A percentile compares a stretch with the other conserved stretches of the same genome.
Evolutionary conservation across 768 basidiomycete genomes (phyloP).

Genomic region (Macrolepiota fuliginosa): DNA sequence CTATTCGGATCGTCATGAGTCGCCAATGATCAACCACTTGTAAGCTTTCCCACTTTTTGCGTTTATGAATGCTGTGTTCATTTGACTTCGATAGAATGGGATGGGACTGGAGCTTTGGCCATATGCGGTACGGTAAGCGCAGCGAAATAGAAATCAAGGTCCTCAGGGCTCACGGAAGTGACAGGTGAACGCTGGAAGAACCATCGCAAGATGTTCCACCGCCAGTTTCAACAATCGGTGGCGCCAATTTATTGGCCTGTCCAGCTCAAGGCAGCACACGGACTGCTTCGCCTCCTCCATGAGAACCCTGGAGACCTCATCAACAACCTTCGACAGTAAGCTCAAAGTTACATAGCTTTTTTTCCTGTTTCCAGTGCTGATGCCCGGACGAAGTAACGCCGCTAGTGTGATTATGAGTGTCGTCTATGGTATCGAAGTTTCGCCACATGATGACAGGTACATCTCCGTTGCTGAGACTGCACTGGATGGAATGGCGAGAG

Average conservation of each 20-base stretch:
- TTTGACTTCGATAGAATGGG: conserved; percentile 23
- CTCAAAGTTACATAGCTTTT: background rate
- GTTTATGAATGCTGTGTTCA: conserved; percentile 1
- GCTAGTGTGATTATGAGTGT: conserved; percentile 54
- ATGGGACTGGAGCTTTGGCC: conserved; percentile 52
- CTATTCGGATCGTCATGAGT: conserved; percentile 50
- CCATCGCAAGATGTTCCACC: conserved; percentile 52
- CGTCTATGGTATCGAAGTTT: conserved; percentile 47
- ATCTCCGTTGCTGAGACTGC: conserved; percentile 52
- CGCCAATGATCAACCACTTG: conserved; percentile 52
- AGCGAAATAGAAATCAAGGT: background rate
- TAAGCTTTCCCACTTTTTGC: conserved; percentile 20
- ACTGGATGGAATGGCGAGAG: conserved; percentile 47
- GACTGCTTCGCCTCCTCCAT: conserved; percentile 42
- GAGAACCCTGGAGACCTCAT: conserved; percentile 41
- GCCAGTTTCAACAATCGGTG: conserved; percentile 45
- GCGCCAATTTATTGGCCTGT: conserved; percentile 41
- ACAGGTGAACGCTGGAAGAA: conserved; percentile 51
- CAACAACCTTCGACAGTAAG: conserved; percentile 50
- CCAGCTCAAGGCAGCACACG: conserved; percentile 43
- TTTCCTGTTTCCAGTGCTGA: background rate
- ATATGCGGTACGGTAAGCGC: conserved; percentile 43
- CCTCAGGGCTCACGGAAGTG: background rate
- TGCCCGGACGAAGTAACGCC: conserved; percentile 34
- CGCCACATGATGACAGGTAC: conserved; percentile 41